Evolutionary conservation across 805 yeast genomes (phyloP), one percentile per base, ranked within the genome.

Genomic region (Myxozyma neotropica): DNA sequence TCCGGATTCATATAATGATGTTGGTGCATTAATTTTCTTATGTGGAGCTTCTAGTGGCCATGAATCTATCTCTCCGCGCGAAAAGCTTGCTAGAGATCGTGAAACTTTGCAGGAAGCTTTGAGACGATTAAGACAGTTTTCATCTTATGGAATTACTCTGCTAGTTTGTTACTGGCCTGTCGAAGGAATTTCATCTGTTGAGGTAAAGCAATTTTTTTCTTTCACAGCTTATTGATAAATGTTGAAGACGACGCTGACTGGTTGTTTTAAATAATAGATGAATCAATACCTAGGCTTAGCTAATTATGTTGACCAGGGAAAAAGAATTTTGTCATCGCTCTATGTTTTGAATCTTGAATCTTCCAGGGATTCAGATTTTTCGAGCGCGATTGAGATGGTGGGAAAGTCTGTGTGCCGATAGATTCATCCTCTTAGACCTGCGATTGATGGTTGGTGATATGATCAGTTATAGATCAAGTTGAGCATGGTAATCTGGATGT

Each of bases 1-100:
- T 24, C 73, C 73, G 31, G 71, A 70, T 7, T 74, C 74, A 51
- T 81, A 81, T 64, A 68, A 72, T 27, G 70, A 72, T 23, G 70
- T 80, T 4, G 74, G 79, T 0, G 77, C 81, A 53, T 55, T 85
- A 4, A 62, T 85, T 2, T 75, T 83, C 66, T 85, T 83, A 63
- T 76, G 84, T 63, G 88, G 88, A 2, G 66, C 79, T 24, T 66
- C 74, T 1, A 67, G 70, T 21, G 67, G 59, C 4, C 66, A 64
- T 17, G 36, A 53, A 12, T 3, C 46, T 5, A 44, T 58, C 8
- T 62, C 65, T 24, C 43, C 55, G 27, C 53, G 62, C n/a, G 70
- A 67, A 5, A 80, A 79, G 60, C 67, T 80, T 26, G 56, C 56
- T 10, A 51, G 74, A n/a, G 84, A 81, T 59, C 67, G 73, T 24